Percentiles rank a stretch among this genome's conserved stretches.
These are phyloP conservation scores for Ogataea kodamae DNA, from an alignment of 805 yeast species.

Conservation along the genomic window DNA sequence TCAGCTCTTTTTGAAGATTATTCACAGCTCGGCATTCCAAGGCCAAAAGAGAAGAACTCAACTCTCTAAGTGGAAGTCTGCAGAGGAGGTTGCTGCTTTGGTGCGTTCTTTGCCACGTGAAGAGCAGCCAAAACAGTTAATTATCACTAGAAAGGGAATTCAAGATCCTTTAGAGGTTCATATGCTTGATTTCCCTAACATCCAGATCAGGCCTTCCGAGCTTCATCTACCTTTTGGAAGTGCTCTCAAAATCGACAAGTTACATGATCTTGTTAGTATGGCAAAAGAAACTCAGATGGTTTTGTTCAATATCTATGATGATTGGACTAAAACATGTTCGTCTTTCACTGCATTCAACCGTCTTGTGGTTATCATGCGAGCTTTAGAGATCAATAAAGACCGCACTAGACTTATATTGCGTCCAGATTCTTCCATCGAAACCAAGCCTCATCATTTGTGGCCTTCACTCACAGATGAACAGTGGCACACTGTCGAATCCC, in stretches of 20 bases:
- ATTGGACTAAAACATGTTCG: constrained; percentile 82
- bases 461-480: constrained; percentile 84
- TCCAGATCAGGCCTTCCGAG: constrained; percentile 85
- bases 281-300: constrained; percentile 95
- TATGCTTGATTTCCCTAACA: constrained; percentile 93
- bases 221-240: constrained; percentile 85
- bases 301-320: constrained; percentile 85
- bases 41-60: constrained; percentile 95
- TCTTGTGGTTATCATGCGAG: constrained; percentile 75
- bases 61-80: constrained; percentile 96
- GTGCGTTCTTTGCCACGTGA: constrained; percentile 85
- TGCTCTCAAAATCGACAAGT: constrained; percentile 74
- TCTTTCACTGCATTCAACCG: constrained; percentile 94
- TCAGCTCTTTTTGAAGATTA: constrained; percentile 80
- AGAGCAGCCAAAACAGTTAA: constrained; percentile 90
- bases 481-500: constrained; percentile 88
- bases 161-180: constrained; percentile 94
- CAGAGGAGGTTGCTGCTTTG: constrained; percentile 93
- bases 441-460: constrained; percentile 86
- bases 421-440: constrained; percentile 67
- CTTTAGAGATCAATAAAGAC: constrained; percentile 73
- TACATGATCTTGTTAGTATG: constrained; percentile 71
- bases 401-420: constrained; percentile 69
- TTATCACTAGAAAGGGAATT: constrained; percentile 87
- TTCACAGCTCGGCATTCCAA: constrained; percentile 94